Evolutionary conservation across 2,329 filamentous ascomycete genomes (phyloP), one percentile per base, ranked within the genome.

Genomic region (Alternaria sp.): DNA sequence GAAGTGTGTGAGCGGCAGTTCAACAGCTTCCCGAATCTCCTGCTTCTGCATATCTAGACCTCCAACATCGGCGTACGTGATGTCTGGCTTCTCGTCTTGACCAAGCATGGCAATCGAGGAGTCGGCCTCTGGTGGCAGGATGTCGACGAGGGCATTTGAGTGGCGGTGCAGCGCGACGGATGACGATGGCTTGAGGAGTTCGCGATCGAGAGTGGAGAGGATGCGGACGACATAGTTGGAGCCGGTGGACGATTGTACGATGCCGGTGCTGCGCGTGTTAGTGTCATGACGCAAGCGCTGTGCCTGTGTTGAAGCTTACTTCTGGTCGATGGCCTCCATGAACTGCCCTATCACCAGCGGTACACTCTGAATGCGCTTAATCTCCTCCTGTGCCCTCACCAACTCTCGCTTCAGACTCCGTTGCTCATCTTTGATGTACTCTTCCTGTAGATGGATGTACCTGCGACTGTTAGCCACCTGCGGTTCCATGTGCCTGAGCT

Each of bases 341-440:
- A 99, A 99, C 83, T 99, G 96, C 65, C 96, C 96, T 80, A 99
- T 99, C 67, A 99, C 96, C 66, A 99, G 84, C 26, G 96, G 96
- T 58, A 99, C 96, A 81, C 94, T 97, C 85, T 99, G 96, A 81
- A 99, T 99, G 71, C 96, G 90, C 87, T 99, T 99, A 85, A 99
- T 99, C 85, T 99, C 96, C 82, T 99, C 96, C 81, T 99, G 96
- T 73, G 96, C 96, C 73, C 96, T 90, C 59, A 99, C 95, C 55
- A 99, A 88, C 86, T 99, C 96, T 74, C 96, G 90, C 87, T 99
- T 99, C 81, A 99, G 83, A 83, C 94, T 97, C 85, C 93, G 90
- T 85, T 99, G 96, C 86, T 99, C 96, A 89, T 99, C 96, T 85
- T 99, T 99, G 89, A 99, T 99, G 83, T 99, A 99, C 81, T 99